Evolutionary conservation across 768 basidiomycete genomes (phyloP).

Genomic region (Psilocybe subaeruginosa): DNA sequence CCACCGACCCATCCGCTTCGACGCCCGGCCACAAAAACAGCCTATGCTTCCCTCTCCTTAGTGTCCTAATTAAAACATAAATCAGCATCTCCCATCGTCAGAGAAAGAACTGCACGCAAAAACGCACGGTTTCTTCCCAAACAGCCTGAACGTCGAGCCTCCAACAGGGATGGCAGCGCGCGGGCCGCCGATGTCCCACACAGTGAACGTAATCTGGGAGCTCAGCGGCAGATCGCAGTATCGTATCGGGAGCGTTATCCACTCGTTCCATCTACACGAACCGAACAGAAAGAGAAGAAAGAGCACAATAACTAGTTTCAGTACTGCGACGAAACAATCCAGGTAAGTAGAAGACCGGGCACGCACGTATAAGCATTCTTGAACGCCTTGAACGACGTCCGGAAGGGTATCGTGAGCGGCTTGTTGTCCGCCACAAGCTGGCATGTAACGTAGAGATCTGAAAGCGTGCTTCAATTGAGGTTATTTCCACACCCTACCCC

Average conservation of each 20-base stretch:
- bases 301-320: too few species aligned
- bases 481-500: constrained; percentile 28
- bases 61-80: constrained; percentile 49
- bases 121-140: constrained; percentile 89
- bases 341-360: not conserved
- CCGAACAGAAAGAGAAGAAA: too few species aligned
- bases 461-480: constrained; percentile 63
- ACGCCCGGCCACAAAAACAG: constrained; percentile 80
- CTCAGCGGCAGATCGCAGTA: constrained; percentile 92
- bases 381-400: constrained; percentile 93
- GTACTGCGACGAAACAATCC: too few species aligned
- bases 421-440: constrained; percentile 94
- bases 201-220: constrained; percentile 90
- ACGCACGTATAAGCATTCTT: constrained; percentile 77
- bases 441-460: constrained; percentile 93
- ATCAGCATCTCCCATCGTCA: not conserved
- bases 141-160: constrained; percentile 87
- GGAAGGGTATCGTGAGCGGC: constrained; percentile 87
- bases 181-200: constrained; percentile 93
- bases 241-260: constrained; percentile 88
- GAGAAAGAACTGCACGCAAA: not conserved
- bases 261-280: constrained; percentile 86
- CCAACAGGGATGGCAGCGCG: constrained; percentile 83
- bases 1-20: constrained; percentile 84
- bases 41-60: constrained; percentile 91